Percentiles rank a stretch among this genome's conserved stretches.
phyloP scores from a whole-genome alignment of 1,139 yeast species.

The Yamadazyma siamensis region DNA sequence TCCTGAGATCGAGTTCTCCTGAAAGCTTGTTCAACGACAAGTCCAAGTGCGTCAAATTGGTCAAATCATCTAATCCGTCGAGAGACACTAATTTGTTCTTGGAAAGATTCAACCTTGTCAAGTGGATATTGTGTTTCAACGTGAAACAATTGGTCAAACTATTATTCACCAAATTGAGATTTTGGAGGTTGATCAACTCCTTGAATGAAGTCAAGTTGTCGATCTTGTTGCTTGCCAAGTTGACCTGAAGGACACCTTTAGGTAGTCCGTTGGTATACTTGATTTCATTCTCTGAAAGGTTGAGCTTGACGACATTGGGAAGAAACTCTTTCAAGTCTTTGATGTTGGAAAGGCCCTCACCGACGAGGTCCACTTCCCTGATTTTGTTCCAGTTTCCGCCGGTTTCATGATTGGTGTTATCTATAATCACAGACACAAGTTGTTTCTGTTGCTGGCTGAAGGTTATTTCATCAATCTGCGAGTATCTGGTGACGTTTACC shows the following conservation, averaged over 20 bases:
- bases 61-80: conserved; percentile 36
- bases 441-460: conserved; percentile 47
- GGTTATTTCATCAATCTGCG: conserved; percentile 45
- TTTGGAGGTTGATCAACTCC: conserved; percentile 39
- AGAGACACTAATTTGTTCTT: conserved; percentile 31
- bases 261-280: conserved; percentile 50
- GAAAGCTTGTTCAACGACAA: conserved; percentile 39
- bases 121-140: conserved; percentile 32
- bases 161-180: conserved; percentile 40
- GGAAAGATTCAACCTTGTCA: conserved; percentile 31
- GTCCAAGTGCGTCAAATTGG: conserved; percentile 40
- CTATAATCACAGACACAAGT: conserved; percentile 48
- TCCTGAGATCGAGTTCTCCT: conserved; percentile 37
- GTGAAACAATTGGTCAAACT: conserved; percentile 29
- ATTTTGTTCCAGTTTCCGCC: conserved; percentile 44
- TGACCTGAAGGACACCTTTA: conserved; percentile 28
- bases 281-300: conserved; percentile 43
- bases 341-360: conserved; percentile 33
- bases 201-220: conserved; percentile 42
- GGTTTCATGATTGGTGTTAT: conserved; percentile 27
- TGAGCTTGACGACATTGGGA: conserved; percentile 38
- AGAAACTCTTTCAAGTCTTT: conserved; percentile 43
- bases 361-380: conserved; percentile 31
- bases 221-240: conserved; percentile 36
- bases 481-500: conserved; percentile 37